Evolutionary conservation across 176 grass and related monocot species (phyloP).

Genomic region (Oryza meridionalis): DNA sequence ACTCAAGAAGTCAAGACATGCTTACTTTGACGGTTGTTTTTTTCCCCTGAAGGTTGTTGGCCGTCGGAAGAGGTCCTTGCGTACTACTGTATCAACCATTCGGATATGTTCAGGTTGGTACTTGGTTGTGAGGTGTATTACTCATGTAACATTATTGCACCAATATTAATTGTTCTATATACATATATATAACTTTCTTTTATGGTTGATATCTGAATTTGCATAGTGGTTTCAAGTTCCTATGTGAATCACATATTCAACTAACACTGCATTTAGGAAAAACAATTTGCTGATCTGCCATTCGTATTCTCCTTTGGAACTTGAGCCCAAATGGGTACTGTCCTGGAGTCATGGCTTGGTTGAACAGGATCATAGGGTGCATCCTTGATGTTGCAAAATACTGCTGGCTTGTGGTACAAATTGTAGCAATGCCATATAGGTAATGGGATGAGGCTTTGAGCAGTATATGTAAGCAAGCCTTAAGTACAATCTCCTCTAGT

Average conservation of each 20-base stretch:
- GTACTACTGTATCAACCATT: constrained; percentile 80
- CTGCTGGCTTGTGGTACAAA: not conserved
- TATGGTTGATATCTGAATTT: constrained; percentile 14
- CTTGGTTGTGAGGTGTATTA: constrained; percentile 19
- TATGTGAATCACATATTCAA: not conserved
- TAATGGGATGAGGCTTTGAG: constrained; percentile 1
- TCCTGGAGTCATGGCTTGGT: not conserved
- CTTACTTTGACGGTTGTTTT: constrained; percentile 8
- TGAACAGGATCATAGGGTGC: constrained; percentile 9
- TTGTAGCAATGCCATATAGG: constrained; percentile 1
- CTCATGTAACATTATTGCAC: not conserved
- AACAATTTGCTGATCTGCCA: not conserved
- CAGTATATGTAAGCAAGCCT: not conserved
- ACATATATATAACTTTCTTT: constrained; percentile 16
- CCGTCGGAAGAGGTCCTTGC: constrained; percentile 99
- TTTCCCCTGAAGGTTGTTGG: constrained; percentile 68
- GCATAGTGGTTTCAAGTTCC: not conserved
- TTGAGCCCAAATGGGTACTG: not conserved
- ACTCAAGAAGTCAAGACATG: not conserved
- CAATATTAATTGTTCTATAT: not conserved
- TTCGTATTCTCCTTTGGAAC: not conserved
- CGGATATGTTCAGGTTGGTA: constrained; percentile 78
- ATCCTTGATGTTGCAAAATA: not conserved
- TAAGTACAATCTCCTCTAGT: not conserved
- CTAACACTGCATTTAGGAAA: not conserved